A percentile compares a stretch with the other conserved stretches of the same genome.
Conservation (phyloP, 2,329 filamentous ascomycete genomes). For the Salinomyces thailandicus region DNA sequence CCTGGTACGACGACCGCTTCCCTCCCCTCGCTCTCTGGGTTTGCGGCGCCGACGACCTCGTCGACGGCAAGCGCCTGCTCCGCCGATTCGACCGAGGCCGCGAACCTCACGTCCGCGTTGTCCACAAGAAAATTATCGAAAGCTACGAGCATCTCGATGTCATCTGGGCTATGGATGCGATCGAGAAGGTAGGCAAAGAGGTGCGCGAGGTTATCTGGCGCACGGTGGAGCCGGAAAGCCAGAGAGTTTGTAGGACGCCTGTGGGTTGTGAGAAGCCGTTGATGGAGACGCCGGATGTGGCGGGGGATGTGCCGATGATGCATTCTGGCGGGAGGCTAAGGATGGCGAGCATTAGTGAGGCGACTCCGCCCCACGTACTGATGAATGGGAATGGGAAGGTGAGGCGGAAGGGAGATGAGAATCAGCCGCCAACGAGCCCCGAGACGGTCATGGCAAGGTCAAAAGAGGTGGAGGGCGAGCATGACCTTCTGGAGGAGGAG, state of each 20-base stretch:
- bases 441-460: slow-evolving; percentile 1
- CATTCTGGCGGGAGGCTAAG: slow-evolving; percentile 15
- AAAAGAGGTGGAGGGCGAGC: slow-evolving; percentile 9
- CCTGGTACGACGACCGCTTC: slow-evolving; percentile 72
- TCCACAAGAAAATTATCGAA: slow-evolving; percentile 72
- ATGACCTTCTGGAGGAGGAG: slow-evolving; percentile 8
- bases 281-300: slow-evolving; percentile 11
- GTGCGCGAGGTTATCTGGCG: slow-evolving; percentile 75
- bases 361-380: not conserved
- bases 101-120: slow-evolving; percentile 70
- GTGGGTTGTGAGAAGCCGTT: slow-evolving; percentile 47
- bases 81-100: slow-evolving; percentile 62
- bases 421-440: not conserved
- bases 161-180: slow-evolving; percentile 84
- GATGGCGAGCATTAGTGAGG: slow-evolving; percentile 23
- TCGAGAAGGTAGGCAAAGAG: slow-evolving; percentile 73
- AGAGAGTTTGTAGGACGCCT: slow-evolving; percentile 52
- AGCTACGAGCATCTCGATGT: slow-evolving; percentile 92
- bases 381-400: not conserved
- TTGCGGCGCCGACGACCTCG: slow-evolving; percentile 69
- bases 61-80: slow-evolving; percentile 68
- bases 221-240: slow-evolving; percentile 49
- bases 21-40: slow-evolving; percentile 87
- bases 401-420: not conserved
- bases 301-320: slow-evolving; percentile 20